Evolutionary conservation across 768 basidiomycete genomes (phyloP).

Genomic region (Boletus eberwhitei): DNA sequence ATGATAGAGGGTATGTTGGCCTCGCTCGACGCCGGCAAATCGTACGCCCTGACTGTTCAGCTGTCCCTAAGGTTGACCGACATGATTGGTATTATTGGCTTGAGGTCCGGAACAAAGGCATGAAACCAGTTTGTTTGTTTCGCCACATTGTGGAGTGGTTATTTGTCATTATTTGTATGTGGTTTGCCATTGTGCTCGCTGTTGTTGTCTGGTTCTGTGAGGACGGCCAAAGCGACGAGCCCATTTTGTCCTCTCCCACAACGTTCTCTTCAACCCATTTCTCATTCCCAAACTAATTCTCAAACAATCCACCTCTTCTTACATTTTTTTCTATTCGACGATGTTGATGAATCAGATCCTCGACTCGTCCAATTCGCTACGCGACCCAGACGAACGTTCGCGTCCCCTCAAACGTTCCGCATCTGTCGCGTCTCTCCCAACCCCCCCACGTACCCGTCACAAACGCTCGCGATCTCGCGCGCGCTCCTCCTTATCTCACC

Average conservation of each 20-base stretch:
- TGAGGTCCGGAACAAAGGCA: background rate
- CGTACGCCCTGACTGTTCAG: background rate
- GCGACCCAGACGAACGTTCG: slow-evolving; percentile 10
- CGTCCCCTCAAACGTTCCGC: slow-evolving; percentile 59
- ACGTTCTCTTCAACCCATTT: slow-evolving; percentile 12
- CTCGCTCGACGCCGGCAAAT: no score
- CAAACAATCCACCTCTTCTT: background rate
- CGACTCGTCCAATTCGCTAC: slow-evolving; percentile 30
- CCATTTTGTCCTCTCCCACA: slow-evolving; percentile 20
- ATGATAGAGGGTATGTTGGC: background rate
- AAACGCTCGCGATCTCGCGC: slow-evolving; percentile 44
- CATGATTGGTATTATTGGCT: no score
- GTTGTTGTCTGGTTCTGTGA: slow-evolving; percentile 14
- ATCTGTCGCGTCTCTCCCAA: slow-evolving; percentile 61
- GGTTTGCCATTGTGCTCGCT: slow-evolving; percentile 15
- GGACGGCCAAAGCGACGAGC: slow-evolving; percentile 9
- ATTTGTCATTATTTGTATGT: slow-evolving; percentile 17
- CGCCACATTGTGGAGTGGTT: background rate
- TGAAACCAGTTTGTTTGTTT: background rate
- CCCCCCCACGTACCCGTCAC: slow-evolving; percentile 58
- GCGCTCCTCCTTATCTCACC: slow-evolving; percentile 45
- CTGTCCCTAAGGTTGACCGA: background rate
- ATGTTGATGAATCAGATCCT: slow-evolving; percentile 35
- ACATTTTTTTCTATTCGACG: background rate
- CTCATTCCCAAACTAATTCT: background rate